Evolutionary conservation across 1,284 basidiomycete species (phyloP), one percentile per base, ranked within the genome.

Genomic region (Rhizopogon hawkerae): DNA sequence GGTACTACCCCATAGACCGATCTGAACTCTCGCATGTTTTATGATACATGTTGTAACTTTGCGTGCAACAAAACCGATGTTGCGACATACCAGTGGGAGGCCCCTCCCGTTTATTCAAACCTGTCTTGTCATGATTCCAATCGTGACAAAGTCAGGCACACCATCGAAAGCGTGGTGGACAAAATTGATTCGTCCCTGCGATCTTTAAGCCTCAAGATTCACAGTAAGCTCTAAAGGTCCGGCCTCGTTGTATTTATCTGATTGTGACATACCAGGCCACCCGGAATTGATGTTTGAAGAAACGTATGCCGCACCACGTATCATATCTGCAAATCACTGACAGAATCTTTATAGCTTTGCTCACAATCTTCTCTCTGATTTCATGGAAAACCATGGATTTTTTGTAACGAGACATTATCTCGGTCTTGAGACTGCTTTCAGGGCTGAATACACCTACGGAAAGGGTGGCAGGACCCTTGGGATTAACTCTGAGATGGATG

Each of bases 361-460:
- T 23, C 79, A 83, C 53, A 76, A 81, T 51, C 58, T 67, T 14
- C 60, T 85, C 47, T 75, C 78, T 0, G 56, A 66, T 11, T 84
- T 78, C 59, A 78, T 85, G 72, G 66, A 69, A 48, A 65, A 67
- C 37, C 73, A 84, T 48, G 80, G 81, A 3, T 89, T 85, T 62
- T 62, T 67, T 14, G 80, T 89, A 24, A 81, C 77, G 6, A 69
- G 67, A 44, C 75, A 79, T 55, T 81, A 85, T 56, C 71, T 81
- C 35, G 75, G 74, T 9, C 71, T 89, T n/a, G 67, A 78, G 26
- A 92, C 89, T 3, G 90, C 89, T 2, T 92, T 86, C 79, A 69
- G 74, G 50, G 90, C 87, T 0, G 79, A 81, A 49, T 91, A 79
- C 63, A 71, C 69, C 8, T 73, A 79, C 55, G 77, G 79, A 21